phyloP scores from a whole-genome alignment of 73 alveolate species.

The Paramecium octaurelia region DNA sequence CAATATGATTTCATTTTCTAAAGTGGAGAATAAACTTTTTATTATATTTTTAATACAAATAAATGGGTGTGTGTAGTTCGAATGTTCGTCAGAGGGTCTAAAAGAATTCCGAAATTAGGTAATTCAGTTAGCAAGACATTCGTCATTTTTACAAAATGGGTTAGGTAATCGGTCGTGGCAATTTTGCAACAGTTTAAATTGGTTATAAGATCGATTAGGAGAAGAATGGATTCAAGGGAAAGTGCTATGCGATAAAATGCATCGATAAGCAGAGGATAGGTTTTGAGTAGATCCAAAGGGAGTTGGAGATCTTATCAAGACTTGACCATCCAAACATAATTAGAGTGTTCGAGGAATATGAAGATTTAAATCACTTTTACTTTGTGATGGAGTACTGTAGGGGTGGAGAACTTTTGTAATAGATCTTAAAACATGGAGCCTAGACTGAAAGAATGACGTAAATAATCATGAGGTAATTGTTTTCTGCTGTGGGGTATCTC shows the following conservation, averaged over 20 bases:
- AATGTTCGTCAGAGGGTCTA: background rate
- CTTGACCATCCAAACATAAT: slow-evolving; percentile 20
- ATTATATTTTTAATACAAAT: background rate
- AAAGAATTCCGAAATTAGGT: background rate
- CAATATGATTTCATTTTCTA: background rate
- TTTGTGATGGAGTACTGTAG: slow-evolving; percentile 76
- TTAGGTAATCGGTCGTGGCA: background rate
- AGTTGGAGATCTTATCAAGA: background rate
- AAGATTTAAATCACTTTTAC: slow-evolving; percentile 63
- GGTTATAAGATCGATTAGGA: background rate
- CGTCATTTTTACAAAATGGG: background rate
- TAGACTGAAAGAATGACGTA: slow-evolving; percentile 66
- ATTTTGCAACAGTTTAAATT: slow-evolving; percentile 10
- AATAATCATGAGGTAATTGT: slow-evolving; percentile 59
- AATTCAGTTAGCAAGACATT: background rate
- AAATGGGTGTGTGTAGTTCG: background rate
- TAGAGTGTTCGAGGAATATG: background rate
- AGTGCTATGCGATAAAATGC: slow-evolving; percentile 8
- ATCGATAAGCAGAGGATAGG: background rate
- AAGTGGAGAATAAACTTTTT: background rate
- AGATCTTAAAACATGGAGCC: slow-evolving; percentile 14
- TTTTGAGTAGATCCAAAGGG: background rate
- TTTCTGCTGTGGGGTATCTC: slow-evolving; percentile 68
- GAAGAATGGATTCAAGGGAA: background rate
- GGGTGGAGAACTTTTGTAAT: slow-evolving; percentile 71